These are phyloP conservation scores for Maudiozyma turicensis DNA, from an alignment of 805 yeast genomes.

Conservation along the genomic window DNA sequence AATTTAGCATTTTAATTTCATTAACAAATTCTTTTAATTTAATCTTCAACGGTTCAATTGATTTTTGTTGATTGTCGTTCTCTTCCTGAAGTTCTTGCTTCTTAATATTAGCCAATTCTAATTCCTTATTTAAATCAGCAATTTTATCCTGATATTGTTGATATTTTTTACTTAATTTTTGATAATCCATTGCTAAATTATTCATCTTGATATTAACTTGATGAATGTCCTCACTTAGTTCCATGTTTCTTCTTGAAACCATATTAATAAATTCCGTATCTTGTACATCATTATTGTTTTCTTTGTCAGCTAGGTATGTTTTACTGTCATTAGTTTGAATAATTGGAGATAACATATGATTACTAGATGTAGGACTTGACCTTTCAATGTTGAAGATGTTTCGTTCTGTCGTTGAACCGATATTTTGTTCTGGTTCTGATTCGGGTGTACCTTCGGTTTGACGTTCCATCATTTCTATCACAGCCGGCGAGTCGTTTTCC, in stretches of 20 bases:
- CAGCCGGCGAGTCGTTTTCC: slow-evolving; percentile 17
- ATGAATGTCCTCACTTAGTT: slow-evolving; percentile 14
- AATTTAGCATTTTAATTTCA: slow-evolving; percentile 22
- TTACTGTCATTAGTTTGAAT: not conserved
- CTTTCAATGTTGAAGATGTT: not conserved
- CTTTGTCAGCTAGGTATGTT: not conserved
- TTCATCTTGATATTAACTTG: slow-evolving; percentile 14
- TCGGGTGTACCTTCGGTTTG: slow-evolving; percentile 3
- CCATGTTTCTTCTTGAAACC: slow-evolving; percentile 16
- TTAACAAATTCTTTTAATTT: slow-evolving; percentile 14
- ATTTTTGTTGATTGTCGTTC: slow-evolving; percentile 7
- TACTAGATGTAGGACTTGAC: slow-evolving; percentile 1
- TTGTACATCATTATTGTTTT: slow-evolving; percentile 3
- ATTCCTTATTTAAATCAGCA: slow-evolving; percentile 7
- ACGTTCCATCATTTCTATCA: slow-evolving; percentile 21
- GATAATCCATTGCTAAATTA: slow-evolving; percentile 9
- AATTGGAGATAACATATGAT: slow-evolving; percentile 18
- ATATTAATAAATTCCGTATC: slow-evolving; percentile 4
- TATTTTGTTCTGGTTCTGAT: not conserved
- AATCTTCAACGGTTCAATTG: slow-evolving; percentile 10
- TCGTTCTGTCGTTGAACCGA: not conserved
- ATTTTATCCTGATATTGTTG: slow-evolving; percentile 4
- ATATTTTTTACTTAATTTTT: slow-evolving; percentile 7
- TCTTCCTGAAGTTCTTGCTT: slow-evolving; percentile 5
- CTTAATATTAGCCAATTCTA: slow-evolving; percentile 3